phyloP scores from a whole-genome alignment of 768 basidiomycete genomes.

The Lyophyllum decastes region DNA sequence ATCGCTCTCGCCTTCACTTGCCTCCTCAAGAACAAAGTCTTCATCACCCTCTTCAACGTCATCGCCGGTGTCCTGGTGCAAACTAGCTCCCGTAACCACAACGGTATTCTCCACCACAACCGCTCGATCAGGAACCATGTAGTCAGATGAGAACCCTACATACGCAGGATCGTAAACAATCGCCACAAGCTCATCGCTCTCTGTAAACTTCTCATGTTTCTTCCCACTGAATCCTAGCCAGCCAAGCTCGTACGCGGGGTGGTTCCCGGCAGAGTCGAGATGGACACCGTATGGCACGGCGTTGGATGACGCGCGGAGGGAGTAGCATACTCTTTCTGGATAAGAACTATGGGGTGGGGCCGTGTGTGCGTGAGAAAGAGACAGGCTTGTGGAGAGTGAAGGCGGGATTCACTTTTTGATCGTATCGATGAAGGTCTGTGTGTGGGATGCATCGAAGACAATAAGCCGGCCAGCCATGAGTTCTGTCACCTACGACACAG shows the following conservation, averaged over 20 bases:
- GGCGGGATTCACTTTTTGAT: background rate
- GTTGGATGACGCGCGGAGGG: background rate
- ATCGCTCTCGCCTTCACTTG: background rate
- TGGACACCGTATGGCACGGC: background rate
- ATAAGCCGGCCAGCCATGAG: background rate
- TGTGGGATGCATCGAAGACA: background rate
- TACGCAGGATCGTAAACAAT: background rate
- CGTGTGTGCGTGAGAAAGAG: background rate
- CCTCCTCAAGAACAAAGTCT: background rate
- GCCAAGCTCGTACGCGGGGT: background rate
- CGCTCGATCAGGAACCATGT: background rate
- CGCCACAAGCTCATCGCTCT: background rate
- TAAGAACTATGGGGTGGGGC: background rate
- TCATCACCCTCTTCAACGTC: background rate
- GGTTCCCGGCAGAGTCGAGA: background rate
- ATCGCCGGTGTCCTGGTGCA: no score
- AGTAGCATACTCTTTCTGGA: background rate
- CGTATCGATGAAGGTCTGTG: background rate
- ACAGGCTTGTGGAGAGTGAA: background rate
- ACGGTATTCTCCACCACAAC: background rate
- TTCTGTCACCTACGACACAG: background rate
- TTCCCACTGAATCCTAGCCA: background rate
- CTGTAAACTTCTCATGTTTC: background rate
- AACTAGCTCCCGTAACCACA: background rate
- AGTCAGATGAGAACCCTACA: background rate